Conservation (phyloP, 2,329 filamentous ascomycete species). For the Stenocarpella maydis region DNA sequence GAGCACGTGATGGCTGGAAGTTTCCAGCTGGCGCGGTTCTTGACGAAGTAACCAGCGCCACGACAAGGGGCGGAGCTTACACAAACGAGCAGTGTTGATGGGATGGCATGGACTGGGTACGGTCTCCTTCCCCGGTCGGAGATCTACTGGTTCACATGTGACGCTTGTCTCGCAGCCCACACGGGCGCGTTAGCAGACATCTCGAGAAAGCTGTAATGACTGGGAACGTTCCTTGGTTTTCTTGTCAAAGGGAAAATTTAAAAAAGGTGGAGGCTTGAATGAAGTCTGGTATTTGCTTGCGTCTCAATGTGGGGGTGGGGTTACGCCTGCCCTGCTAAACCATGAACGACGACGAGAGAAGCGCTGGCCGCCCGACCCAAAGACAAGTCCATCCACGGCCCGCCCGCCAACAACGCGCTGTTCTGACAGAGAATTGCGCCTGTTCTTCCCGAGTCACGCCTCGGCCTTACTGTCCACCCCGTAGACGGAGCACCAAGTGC, state of each 20-base stretch:
- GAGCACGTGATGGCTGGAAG: neutral
- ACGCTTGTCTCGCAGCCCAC: neutral
- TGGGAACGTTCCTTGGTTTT: neutral
- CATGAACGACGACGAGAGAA: neutral
- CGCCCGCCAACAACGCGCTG: neutral
- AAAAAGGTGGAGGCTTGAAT: conserved; percentile 22
- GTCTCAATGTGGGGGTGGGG: conserved; percentile 21
- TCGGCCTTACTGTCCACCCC: conserved; percentile 64
- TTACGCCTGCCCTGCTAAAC: neutral
- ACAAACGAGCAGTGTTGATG: neutral
- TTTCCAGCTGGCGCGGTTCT: neutral
- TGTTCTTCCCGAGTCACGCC: neutral
- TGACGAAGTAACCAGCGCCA: neutral
- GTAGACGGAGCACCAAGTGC: conserved; percentile 74
- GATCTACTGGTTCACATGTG: neutral
- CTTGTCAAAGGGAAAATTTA: no score
- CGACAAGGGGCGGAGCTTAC: neutral
- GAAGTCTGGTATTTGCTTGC: conserved; percentile 17
- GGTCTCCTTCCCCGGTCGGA: neutral
- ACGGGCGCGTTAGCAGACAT: neutral
- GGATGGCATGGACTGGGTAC: neutral
- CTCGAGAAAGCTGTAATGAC: neutral
- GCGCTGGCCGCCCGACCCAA: conserved; percentile 1
- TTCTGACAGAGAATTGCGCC: neutral
- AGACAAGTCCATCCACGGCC: neutral